These are phyloP conservation scores for Wickerhamiella siamensis DNA, from an alignment of 805 yeast species.

Conservation along the genomic window DNA sequence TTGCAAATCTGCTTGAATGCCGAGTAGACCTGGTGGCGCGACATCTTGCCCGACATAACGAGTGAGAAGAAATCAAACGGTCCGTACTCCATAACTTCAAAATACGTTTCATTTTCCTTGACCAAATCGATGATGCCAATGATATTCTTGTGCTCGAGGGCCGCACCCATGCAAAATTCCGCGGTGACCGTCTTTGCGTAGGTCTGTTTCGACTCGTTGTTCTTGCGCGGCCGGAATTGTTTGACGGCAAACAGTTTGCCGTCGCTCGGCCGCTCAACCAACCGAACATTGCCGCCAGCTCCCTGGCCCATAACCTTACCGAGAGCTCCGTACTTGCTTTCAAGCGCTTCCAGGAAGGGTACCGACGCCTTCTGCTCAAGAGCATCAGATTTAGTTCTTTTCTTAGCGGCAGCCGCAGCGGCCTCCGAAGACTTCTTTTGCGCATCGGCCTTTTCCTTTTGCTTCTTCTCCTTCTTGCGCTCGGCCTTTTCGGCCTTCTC, in stretches of 20 bases:
- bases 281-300: conserved; percentile 86
- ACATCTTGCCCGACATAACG: conserved; percentile 79
- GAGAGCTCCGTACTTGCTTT: conserved; percentile 57
- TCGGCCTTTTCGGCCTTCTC: conserved; percentile 1
- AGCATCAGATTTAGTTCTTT: too few relatives aligned
- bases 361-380: conserved; percentile 7
- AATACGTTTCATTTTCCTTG: conserved; percentile 46
- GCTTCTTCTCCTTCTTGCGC: not conserved
- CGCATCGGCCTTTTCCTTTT: not conserved
- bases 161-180: conserved; percentile 72
- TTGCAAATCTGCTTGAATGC: conserved; percentile 66
- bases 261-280: conserved; percentile 48
- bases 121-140: conserved; percentile 71
- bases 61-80: conserved; percentile 84
- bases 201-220: conserved; percentile 48
- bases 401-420: not conserved
- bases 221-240: conserved; percentile 56
- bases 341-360: conserved; percentile 30
- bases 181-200: conserved; percentile 66
- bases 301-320: conserved; percentile 78
- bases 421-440: not conserved
- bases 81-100: conserved; percentile 85
- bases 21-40: conserved; percentile 54
- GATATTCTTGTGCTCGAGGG: conserved; percentile 62
- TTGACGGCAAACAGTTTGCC: conserved; percentile 69